These are phyloP conservation scores for Lathyrus sativus DNA, from an alignment of 306 rosid genomes.

Conservation along the genomic window DNA sequence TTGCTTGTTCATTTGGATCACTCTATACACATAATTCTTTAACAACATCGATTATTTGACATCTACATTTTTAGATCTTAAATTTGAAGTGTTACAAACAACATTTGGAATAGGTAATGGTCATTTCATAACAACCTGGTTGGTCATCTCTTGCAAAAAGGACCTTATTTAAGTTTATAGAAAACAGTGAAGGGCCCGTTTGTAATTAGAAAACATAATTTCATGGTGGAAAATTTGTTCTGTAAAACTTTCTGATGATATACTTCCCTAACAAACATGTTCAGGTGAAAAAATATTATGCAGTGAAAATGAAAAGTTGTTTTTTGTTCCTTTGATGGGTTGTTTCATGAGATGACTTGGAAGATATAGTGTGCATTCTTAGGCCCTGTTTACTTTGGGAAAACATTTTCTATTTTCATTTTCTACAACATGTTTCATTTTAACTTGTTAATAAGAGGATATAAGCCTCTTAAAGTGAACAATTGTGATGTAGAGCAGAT, in stretches of 20 bases:
- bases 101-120: conserved; percentile 2
- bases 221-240: conserved; percentile 3
- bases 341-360: conserved; percentile 21
- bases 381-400: too few species aligned
- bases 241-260: not conserved
- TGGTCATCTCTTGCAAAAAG: conserved; percentile 5
- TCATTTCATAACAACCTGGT: not conserved
- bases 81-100: not conserved
- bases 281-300: not conserved
- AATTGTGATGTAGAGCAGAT: too few species aligned
- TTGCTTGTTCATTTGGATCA: not conserved
- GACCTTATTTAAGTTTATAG: conserved; percentile 6
- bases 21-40: not conserved
- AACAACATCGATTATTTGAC: not conserved
- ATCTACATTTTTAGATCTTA: not conserved
- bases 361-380: conserved; percentile 2
- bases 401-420: too few species aligned
- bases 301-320: not conserved
- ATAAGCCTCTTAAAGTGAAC: too few species aligned
- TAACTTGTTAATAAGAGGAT: too few species aligned
- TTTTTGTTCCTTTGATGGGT: not conserved
- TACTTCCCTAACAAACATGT: conserved; percentile 12
- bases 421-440: too few species aligned
- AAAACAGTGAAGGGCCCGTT: not conserved
- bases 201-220: not conserved